phyloP scores from a whole-genome alignment of 2,329 filamentous ascomycete genomes.

The Metarhizium guizhouense region DNA sequence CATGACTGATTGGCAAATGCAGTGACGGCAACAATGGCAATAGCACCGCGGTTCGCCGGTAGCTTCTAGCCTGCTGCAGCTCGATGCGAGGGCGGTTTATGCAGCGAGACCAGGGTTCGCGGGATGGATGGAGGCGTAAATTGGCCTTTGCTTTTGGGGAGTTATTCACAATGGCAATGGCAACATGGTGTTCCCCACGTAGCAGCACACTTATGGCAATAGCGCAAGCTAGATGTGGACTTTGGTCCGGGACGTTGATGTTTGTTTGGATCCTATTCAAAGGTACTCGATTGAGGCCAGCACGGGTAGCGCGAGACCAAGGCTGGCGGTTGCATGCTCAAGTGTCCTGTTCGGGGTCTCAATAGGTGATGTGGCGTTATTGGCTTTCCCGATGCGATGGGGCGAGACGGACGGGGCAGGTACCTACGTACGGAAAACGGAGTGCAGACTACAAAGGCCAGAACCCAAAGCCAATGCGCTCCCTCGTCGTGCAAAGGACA shows the following conservation, averaged over 20 bases:
- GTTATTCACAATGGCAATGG: not conserved
- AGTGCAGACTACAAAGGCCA: not conserved
- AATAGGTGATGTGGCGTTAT: not conserved
- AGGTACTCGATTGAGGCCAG: not conserved
- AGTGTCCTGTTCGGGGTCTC: not conserved
- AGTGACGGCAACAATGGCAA: too few relatives aligned
- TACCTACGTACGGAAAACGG: too few relatives aligned
- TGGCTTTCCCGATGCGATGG: not conserved
- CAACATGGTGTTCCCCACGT: not conserved
- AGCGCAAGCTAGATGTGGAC: not conserved
- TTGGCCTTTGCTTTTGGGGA: not conserved
- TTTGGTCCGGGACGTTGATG: not conserved
- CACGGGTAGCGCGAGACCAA: not conserved
- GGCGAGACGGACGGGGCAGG: too few relatives aligned
- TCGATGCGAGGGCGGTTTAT: too few relatives aligned
- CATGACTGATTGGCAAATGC: constrained; percentile 1
- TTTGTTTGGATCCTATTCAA: not conserved
- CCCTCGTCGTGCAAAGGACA: too few relatives aligned
- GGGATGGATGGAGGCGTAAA: not conserved
- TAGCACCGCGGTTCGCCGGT: too few relatives aligned
- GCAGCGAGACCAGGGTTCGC: not conserved
- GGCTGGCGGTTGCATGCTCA: not conserved
- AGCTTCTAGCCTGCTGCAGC: too few relatives aligned
- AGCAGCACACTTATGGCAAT: not conserved
- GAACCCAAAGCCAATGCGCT: too few relatives aligned